Percentiles rank a stretch among this genome's conserved stretches.
Evolutionary conservation across 495 filamentous ascomycete species (phyloP).

Genomic region (Pseudomonodictys pantanalensis): DNA sequence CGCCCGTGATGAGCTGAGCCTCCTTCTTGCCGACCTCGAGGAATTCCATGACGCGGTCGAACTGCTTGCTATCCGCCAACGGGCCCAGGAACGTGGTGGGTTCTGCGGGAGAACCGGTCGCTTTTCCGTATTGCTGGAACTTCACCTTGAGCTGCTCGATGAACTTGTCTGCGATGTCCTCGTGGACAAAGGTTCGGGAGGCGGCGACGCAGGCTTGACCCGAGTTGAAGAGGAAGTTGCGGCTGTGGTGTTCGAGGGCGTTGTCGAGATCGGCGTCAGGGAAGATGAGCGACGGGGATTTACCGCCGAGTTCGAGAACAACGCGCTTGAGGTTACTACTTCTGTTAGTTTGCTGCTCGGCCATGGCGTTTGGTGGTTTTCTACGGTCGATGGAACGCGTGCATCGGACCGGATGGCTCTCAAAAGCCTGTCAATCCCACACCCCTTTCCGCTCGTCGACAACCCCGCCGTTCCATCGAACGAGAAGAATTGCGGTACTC

Average conservation of each 20-base stretch:
- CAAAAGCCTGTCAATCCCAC: too few species aligned
- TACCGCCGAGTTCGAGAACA: constrained; percentile 42
- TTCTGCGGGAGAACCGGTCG: constrained; percentile 32
- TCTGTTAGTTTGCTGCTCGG: too few species aligned
- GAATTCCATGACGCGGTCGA: constrained; percentile 40
- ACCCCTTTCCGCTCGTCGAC: too few species aligned
- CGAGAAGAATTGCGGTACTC: too few species aligned
- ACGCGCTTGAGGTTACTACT: constrained; percentile 39
- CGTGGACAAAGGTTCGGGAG: constrained; percentile 38
- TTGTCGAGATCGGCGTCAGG: constrained; percentile 42
- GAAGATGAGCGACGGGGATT: constrained; percentile 41
- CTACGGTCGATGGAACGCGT: too few species aligned
- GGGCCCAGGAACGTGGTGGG: constrained; percentile 38
- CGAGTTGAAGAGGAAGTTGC: constrained; percentile 36
- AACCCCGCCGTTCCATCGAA: too few species aligned
- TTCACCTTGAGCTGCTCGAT: constrained; percentile 38
- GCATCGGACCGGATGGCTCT: too few species aligned
- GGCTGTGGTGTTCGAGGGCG: constrained; percentile 28
- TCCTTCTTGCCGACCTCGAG: constrained; percentile 36
- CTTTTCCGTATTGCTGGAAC: constrained; percentile 32
- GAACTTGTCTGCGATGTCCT: constrained; percentile 38
- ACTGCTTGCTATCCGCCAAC: constrained; percentile 40
- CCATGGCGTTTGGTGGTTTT: too few species aligned
- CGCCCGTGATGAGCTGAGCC: constrained; percentile 35
- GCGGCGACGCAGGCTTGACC: constrained; percentile 30